Evolutionary conservation across 179 eudicot species (phyloP).

Genomic region (Drosera spatulata): DNA sequence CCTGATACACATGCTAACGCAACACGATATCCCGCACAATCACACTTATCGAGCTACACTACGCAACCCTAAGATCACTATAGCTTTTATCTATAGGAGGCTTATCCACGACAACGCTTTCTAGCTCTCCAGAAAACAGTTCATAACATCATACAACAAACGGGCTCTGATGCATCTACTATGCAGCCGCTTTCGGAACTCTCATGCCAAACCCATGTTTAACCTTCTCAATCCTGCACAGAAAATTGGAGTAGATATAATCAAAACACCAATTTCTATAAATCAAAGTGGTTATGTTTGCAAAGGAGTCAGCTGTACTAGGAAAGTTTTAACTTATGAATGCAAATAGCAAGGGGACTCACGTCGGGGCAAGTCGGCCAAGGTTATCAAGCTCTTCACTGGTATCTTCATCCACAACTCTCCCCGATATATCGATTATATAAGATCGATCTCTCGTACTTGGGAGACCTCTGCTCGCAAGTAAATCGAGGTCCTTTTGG

Average conservation of each 20-base stretch:
- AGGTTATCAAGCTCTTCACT: constrained; percentile 79
- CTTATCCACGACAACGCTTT: too few relatives aligned
- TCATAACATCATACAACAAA: too few relatives aligned
- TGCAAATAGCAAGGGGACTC: constrained; percentile 2
- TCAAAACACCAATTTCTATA: neutral
- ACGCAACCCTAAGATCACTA: too few relatives aligned
- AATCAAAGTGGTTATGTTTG: neutral
- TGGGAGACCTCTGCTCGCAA: constrained; percentile 76
- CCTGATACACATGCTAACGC: too few relatives aligned
- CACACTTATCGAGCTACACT: too few relatives aligned
- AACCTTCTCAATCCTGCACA: constrained; percentile 62
- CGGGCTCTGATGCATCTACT: neutral
- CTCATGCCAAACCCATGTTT: constrained; percentile 96
- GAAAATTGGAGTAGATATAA: too few relatives aligned
- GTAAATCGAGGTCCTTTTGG: constrained; percentile 60
- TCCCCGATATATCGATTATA: constrained; percentile 70
- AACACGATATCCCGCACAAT: too few relatives aligned
- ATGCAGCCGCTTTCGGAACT: constrained; percentile 38
- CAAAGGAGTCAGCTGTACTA: neutral
- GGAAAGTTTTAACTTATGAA: constrained; percentile 9
- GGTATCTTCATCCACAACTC: constrained; percentile 68
- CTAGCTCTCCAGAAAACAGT: too few relatives aligned
- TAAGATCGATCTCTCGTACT: constrained; percentile 48
- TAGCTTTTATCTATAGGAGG: too few relatives aligned
- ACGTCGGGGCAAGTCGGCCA: constrained; percentile 99